These are phyloP conservation scores for Monotropa hypopitys DNA, from an alignment of 179 eudicot genomes.

Conservation along the genomic window DNA sequence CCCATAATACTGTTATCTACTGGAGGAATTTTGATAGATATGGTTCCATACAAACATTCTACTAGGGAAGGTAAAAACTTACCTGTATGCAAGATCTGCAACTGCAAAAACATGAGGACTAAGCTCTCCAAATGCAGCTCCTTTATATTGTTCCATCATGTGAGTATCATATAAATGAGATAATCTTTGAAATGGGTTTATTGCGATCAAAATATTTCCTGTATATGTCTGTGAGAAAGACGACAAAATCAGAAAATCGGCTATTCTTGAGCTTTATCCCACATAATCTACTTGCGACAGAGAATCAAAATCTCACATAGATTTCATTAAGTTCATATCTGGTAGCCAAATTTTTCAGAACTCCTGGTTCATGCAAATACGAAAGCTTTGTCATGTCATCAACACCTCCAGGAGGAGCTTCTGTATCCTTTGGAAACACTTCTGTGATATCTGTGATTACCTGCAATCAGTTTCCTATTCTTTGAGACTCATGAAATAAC, in stretches of 20 bases:
- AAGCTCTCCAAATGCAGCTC: conserved; percentile 79
- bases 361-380: conserved; percentile 98
- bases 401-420: conserved; percentile 85
- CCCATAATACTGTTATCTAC: neutral
- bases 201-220: conserved; percentile 88
- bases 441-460: conserved; percentile 48
- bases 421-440: conserved; percentile 71
- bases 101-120: conserved; percentile 95
- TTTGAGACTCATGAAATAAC: conserved; percentile 3
- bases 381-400: conserved; percentile 97
- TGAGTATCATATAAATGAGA: conserved; percentile 72
- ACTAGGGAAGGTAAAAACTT: conserved; percentile 10
- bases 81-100: conserved; percentile 92
- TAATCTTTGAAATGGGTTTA: conserved; percentile 90
- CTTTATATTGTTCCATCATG: conserved; percentile 91
- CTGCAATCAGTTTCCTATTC: conserved; percentile 20
- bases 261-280: neutral
- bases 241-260: conserved; percentile 15
- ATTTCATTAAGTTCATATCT: conserved; percentile 83
- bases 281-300: neutral
- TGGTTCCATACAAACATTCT: too few species aligned
- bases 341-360: conserved; percentile 69
- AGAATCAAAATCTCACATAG: conserved; percentile 40
- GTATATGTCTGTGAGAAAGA: conserved; percentile 83
- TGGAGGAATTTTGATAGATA: too few species aligned